Evolutionary conservation across 2,329 filamentous ascomycete species (phyloP), one percentile per base, ranked within the genome.

Genomic region (Phyllosticta citriasiana): DNA sequence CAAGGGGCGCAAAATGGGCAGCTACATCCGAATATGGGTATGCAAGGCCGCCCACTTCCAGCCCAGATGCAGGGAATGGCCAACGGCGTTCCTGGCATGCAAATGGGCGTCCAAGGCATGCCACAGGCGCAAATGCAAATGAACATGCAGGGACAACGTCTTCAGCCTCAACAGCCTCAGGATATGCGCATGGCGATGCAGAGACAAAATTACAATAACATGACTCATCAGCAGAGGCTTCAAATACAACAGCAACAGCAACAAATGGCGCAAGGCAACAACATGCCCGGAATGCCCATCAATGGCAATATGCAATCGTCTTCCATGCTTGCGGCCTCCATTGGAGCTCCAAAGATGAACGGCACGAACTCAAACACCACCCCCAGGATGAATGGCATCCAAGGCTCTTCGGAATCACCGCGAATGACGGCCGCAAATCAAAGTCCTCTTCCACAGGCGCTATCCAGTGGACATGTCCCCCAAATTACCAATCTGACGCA

Each of bases 41-140:
- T 76, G 67, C 69, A 70, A 59, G 67, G 68, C 62, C 40, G 40
- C 40, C 40, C 40, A 47, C 40, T n/a, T 47, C 16, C 40, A n/a
- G 40, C 40, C 40, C 40, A 47, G n/a, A 47, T 47, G 40, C 40
- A 47, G 40, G 40, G 2, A 78, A 78, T 60, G 73, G 73, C 40
- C 14, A 47, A 47, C 2, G 72, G 68, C 79, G 84, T 73, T 76
- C 76, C 67, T 75, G 82, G 65, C 71, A 79, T 67, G 79, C 80
- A 69, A 72, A 81, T 69, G 79, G 83, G 74, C 14, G 12, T 47
- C 12, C 40, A 47, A 6, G 40, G 40, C 67, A 79, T 88, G 25
- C 84, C 86, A 47, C 87, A 89, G 70, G 85, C 87, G 25, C 88
- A 88, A 65, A 81, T 90, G 77, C 86, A 88, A 67, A 79, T 80